Conservation (phyloP, 1,284 basidiomycete genomes). For the Pyrrhoderma lamaoense region DNA sequence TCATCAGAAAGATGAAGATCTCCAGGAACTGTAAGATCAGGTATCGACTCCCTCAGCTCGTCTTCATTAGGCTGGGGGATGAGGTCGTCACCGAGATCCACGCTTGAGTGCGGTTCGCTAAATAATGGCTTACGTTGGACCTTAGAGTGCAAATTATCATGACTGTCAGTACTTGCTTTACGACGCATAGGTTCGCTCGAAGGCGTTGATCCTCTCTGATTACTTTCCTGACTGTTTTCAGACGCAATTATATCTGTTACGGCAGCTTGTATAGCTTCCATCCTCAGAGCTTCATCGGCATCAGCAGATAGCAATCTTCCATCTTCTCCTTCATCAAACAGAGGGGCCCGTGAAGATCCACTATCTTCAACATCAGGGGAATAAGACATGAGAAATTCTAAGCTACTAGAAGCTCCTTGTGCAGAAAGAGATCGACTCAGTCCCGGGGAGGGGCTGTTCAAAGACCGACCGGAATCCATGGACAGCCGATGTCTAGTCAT, state of each 20-base stretch:
- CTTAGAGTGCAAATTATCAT: slow-evolving; percentile 15
- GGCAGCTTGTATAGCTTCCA: slow-evolving; percentile 92
- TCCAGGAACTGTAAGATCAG: slow-evolving; percentile 73
- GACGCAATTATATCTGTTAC: slow-evolving; percentile 89
- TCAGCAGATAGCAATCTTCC: slow-evolving; percentile 37
- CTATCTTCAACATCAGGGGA: slow-evolving; percentile 41
- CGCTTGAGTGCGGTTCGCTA: slow-evolving; percentile 29
- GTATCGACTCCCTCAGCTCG: slow-evolving; percentile 42
- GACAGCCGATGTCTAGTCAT: slow-evolving; percentile 7
- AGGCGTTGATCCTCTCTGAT: slow-evolving; percentile 14
- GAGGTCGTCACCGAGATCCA: slow-evolving; percentile 36
- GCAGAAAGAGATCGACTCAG: slow-evolving; percentile 28
- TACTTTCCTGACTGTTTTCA: slow-evolving; percentile 45
- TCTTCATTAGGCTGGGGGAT: slow-evolving; percentile 35
- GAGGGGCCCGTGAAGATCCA: slow-evolving; percentile 53
- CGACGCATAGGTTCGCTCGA: slow-evolving; percentile 9
- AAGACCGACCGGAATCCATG: background rate
- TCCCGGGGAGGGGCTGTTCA: slow-evolving; percentile 18
- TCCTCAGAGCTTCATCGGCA: slow-evolving; percentile 64
- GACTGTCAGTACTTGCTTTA: background rate
- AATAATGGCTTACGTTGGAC: slow-evolving; percentile 1
- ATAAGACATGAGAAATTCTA: slow-evolving; percentile 75
- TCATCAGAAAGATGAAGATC: slow-evolving; percentile 82
- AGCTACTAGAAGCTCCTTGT: slow-evolving; percentile 41
- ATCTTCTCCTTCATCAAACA: slow-evolving; percentile 75